Conservation (phyloP, 2,329 filamentous ascomycete species). For the Stachybotrys elegans region DNA sequence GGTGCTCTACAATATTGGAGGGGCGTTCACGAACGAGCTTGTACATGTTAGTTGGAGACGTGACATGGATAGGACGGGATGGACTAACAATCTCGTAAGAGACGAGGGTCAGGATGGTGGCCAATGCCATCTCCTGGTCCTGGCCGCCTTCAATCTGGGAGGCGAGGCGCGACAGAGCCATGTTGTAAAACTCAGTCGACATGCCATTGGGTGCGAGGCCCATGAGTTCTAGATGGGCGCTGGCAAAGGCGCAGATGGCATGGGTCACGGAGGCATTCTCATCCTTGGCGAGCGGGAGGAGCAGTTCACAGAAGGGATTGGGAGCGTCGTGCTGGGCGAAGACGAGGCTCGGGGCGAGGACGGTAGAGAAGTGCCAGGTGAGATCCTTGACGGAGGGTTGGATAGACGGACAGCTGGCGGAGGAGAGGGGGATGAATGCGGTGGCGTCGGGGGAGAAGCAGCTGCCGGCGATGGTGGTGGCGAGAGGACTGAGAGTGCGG, state of each 20-base stretch:
- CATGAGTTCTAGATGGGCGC: background rate
- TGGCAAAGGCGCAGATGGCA: conserved; percentile 1
- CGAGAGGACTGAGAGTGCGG: background rate
- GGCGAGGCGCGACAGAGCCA: background rate
- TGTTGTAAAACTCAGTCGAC: background rate
- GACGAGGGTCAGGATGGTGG: background rate
- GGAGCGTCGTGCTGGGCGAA: background rate
- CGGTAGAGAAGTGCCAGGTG: conserved; percentile 1
- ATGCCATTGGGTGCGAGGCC: background rate
- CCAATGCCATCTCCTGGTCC: background rate
- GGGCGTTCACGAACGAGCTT: background rate
- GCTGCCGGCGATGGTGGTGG: background rate
- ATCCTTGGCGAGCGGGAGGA: background rate
- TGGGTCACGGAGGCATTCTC: background rate
- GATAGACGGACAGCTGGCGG: background rate
- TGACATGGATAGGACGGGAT: background rate
- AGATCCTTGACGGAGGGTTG: background rate
- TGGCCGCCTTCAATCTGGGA: background rate
- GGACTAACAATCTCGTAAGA: background rate
- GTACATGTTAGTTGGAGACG: background rate
- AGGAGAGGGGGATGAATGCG: background rate
- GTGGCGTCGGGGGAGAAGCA: background rate
- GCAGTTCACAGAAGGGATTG: background rate
- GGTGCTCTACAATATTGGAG: conserved; percentile 1
- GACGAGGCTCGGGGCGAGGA: background rate